Percentiles rank a stretch among this genome's conserved stretches.
phyloP scores from a whole-genome alignment of 2,329 filamentous ascomycete genomes.

The Ampelomyces quisqualis region DNA sequence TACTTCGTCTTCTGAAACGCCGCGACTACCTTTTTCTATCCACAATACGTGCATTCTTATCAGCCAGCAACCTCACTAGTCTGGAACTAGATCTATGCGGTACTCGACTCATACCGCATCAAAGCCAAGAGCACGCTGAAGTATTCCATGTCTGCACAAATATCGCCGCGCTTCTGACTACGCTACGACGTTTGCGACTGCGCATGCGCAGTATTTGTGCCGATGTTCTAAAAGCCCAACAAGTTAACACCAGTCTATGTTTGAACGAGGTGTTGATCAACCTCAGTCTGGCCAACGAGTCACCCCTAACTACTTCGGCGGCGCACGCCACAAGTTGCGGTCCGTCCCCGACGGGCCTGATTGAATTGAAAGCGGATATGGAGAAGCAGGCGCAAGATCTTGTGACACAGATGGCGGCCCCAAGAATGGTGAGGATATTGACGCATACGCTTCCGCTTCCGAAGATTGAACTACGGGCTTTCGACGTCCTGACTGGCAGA shows the following conservation, averaged over 20 bases:
- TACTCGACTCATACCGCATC: slow-evolving; percentile 10
- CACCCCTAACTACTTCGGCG: slow-evolving; percentile 14
- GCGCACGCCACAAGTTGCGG: slow-evolving; percentile 15
- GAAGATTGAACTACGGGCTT: slow-evolving; percentile 17
- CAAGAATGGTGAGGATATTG: slow-evolving; percentile 25
- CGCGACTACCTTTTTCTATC: slow-evolving; percentile 21
- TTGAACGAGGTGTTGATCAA: slow-evolving; percentile 24
- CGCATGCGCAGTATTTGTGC: slow-evolving; percentile 23
- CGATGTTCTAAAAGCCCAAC: slow-evolving; percentile 20
- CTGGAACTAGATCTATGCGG: slow-evolving; percentile 14
- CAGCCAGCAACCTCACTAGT: slow-evolving; percentile 16
- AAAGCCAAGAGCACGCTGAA: slow-evolving; percentile 15
- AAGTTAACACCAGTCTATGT: slow-evolving; percentile 20
- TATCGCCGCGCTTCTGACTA: slow-evolving; percentile 46
- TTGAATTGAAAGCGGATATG: slow-evolving; percentile 20
- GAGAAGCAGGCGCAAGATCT: slow-evolving; percentile 25
- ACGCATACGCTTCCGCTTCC: slow-evolving; percentile 20
- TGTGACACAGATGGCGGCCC: slow-evolving; percentile 19
- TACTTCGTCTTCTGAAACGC: slow-evolving; percentile 13
- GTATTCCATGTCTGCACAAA: slow-evolving; percentile 43
- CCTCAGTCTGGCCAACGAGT: slow-evolving; percentile 20
- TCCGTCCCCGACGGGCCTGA: slow-evolving; percentile 8
- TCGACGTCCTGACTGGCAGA: slow-evolving; percentile 24
- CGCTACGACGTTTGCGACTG: slow-evolving; percentile 36
- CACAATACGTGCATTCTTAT: slow-evolving; percentile 18